Base-by-base conservation (phyloP, 331 rosid species). In the Cydonia oblonga region DNA sequence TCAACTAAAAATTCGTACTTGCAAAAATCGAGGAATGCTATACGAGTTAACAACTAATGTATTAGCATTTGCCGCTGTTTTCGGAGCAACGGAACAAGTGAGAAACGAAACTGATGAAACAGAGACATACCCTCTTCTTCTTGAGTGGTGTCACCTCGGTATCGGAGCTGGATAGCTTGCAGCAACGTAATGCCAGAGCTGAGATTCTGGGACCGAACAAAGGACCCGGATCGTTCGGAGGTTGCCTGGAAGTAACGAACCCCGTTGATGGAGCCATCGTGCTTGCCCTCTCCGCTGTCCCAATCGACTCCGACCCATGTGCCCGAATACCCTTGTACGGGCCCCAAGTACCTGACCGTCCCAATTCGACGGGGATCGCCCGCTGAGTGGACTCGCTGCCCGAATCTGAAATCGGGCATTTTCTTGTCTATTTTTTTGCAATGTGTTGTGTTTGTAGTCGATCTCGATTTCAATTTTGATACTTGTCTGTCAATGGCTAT, bases 251-350 rank as follows among this genome's bases (percentile, higher is more conserved):
- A 93, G 80, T 93, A 93, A 3, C 82, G 83, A 35, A 85, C 81
- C 18, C 84, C 97, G 54, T 93, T 91, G 76, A 88, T 40, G 80
- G 96, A 84, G 26, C 98, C 98, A 74, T 91, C 97, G 46, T 93
- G 91, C 81, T 88, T 93, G 64, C 88, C 96, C 24, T 86, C 89
- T 71, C 83, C 86, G 53, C 79, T 78, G 81, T 93, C 97, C 98
- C 97, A 93, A 64, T 91, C 96, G 67, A 93, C 96, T 77, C 98
- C 97, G 53, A 91, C 75, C 97, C 97, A 93, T 56, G 75, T 69
- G 63, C 91, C 89, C 2, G 90, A 81, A 77, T 91, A 78, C 61
- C 97, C 91, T 68, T 89, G 83, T 20, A 91, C 78, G 29, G 89
- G 79, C 30, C 97, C 98, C 4, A 89, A 57, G 69, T 87, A 93